Conservation (phyloP, 1,284 basidiomycete genomes). For the Puccinia polysora region DNA sequence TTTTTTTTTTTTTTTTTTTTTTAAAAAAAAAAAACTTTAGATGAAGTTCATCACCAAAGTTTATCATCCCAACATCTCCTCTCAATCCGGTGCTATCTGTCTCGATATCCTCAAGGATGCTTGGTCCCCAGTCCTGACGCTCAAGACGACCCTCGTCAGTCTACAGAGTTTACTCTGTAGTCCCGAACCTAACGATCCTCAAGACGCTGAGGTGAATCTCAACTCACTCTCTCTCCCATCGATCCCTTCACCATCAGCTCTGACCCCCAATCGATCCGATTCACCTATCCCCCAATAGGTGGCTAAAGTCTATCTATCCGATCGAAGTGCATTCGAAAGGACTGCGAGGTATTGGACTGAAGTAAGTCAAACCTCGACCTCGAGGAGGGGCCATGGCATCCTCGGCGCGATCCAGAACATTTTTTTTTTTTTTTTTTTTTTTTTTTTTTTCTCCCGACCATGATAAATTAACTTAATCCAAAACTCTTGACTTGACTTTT, state of each 20-base stretch:
- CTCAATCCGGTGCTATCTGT: slow-evolving; percentile 85
- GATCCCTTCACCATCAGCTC: not conserved
- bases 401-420: slow-evolving; percentile 40
- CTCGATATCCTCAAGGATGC: slow-evolving; percentile 81
- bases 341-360: slow-evolving; percentile 88
- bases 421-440: slow-evolving; percentile 45
- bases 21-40: slow-evolving; percentile 24
- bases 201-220: slow-evolving; percentile 73
- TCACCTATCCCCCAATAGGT: slow-evolving; percentile 56
- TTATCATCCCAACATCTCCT: slow-evolving; percentile 95
- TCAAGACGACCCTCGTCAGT: slow-evolving; percentile 94
- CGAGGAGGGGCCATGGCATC: slow-evolving; percentile 50
- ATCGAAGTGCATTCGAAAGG: slow-evolving; percentile 77
- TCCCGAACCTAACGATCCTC: slow-evolving; percentile 93
- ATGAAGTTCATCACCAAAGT: slow-evolving; percentile 59
- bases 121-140: slow-evolving; percentile 70
- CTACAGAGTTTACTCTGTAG: slow-evolving; percentile 91
- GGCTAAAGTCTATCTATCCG: slow-evolving; percentile 90
- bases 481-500: slow-evolving; percentile 54
- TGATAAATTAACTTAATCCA: not conserved
- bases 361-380: no score
- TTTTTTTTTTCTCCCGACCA: slow-evolving; percentile 27
- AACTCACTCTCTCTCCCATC: slow-evolving; percentile 31
- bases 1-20: slow-evolving; percentile 24
- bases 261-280: not conserved